These are phyloP conservation scores for Corchorus capsularis DNA, from an alignment of 345 rosid species.

Conservation along the genomic window DNA sequence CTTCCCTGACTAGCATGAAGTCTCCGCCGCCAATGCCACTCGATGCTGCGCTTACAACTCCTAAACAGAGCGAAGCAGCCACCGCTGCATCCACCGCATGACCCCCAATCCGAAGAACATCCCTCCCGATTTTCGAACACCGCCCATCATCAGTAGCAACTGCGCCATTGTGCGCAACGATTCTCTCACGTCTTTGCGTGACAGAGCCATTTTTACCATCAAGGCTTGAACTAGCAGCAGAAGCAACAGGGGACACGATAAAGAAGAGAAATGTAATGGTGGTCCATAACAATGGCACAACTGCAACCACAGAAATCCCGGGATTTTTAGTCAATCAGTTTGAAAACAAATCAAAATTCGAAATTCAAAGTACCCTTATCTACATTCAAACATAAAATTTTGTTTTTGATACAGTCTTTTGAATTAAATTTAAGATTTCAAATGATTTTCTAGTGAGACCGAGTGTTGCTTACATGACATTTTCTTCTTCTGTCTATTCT, in stretches of 20 bases:
- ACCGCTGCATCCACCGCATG: constrained; percentile 62
- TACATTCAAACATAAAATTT: background rate
- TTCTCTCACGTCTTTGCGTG: constrained; percentile 23
- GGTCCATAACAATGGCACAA: constrained; percentile 10
- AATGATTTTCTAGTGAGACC: background rate
- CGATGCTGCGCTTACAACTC: constrained; percentile 64
- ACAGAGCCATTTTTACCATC: background rate
- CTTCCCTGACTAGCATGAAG: constrained; percentile 44
- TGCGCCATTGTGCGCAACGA: constrained; percentile 39
- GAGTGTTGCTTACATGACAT: constrained; percentile 7
- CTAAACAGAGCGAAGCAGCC: constrained; percentile 56
- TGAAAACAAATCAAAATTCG: background rate
- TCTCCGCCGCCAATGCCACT: constrained; percentile 72
- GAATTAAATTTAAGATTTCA: background rate
- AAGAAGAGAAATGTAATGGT: constrained; percentile 13
- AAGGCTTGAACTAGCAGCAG: constrained; percentile 7
- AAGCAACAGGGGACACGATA: constrained; percentile 1
- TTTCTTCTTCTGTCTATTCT: background rate
- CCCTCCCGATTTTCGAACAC: constrained; percentile 49
- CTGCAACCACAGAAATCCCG: constrained; percentile 7
- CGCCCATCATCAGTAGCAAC: constrained; percentile 59
- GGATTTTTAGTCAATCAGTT: background rate
- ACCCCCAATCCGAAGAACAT: constrained; percentile 46
- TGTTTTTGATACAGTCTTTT: background rate
- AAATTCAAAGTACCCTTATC: background rate